These are phyloP conservation scores for Solanum microdontum DNA, from an alignment of 257 asterid genomes.

Conservation along the genomic window DNA sequence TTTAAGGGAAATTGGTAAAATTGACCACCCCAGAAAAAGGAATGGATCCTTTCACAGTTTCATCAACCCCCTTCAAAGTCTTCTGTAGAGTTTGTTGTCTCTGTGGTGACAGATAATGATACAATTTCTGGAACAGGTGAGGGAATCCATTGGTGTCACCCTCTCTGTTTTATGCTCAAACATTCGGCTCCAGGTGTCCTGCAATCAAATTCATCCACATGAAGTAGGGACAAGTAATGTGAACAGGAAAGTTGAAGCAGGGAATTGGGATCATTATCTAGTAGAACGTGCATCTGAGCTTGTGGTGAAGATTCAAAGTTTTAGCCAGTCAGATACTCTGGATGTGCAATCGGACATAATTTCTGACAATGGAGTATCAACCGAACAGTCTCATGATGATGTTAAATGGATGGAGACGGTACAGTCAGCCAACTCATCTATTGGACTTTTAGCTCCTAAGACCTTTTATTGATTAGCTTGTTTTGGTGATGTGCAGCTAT, in stretches of 20 bases:
- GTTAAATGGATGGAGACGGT: conserved; percentile 99
- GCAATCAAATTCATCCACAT: conserved; percentile 23
- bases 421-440: conserved; percentile 12
- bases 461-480: not conserved
- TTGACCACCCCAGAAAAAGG: not conserved
- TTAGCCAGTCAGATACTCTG: conserved; percentile 45
- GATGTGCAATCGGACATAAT: conserved; percentile 27
- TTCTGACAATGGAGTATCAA: conserved; percentile 39
- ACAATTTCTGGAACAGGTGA: conserved; percentile 49
- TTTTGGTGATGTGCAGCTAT: conserved; percentile 45
- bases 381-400: conserved; percentile 57
- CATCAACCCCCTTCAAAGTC: not conserved
- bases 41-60: not conserved
- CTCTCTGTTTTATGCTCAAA: conserved; percentile 88
- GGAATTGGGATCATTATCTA: conserved; percentile 56
- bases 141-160: conserved; percentile 92
- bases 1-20: not conserved
- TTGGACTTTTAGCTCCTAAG: not conserved
- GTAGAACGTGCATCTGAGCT: conserved; percentile 63
- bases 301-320: conserved; percentile 54
- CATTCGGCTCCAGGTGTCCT: conserved; percentile 56
- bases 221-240: conserved; percentile 23
- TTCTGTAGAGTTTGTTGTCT: not conserved
- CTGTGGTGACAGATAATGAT: conserved; percentile 4
- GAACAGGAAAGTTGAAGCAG: conserved; percentile 14